Evolutionary conservation across 2,329 filamentous ascomycete species (phyloP).

Genomic region (Myriangium duriaei): DNA sequence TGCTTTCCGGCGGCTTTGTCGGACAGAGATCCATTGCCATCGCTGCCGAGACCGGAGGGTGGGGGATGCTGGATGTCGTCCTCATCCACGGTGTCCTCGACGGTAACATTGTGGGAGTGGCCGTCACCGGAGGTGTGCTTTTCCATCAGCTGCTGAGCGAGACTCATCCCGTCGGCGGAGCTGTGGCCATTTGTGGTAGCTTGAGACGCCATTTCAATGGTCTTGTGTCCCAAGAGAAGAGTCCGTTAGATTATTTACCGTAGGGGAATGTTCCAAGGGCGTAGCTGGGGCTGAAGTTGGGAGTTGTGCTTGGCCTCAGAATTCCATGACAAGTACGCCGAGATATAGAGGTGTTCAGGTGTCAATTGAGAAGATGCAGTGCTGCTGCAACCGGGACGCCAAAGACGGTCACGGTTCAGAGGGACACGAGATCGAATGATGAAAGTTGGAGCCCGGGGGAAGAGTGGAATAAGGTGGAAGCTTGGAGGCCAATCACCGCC

Average conservation of each 20-base stretch:
- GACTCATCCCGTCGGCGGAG: slow-evolving; percentile 27
- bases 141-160: slow-evolving; percentile 41
- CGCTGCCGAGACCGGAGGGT: slow-evolving; percentile 31
- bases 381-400: not conserved
- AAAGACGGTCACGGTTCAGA: not conserved
- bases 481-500: not conserved
- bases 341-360: too few species aligned
- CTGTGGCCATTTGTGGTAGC: slow-evolving; percentile 7
- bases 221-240: slow-evolving; percentile 7
- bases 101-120: slow-evolving; percentile 46
- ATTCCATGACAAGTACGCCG: not conserved
- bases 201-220: slow-evolving; percentile 9
- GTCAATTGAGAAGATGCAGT: not conserved
- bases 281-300: too few species aligned
- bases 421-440: not conserved
- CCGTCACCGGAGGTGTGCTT: slow-evolving; percentile 40
- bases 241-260: slow-evolving; percentile 9
- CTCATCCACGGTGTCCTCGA: slow-evolving; percentile 75
- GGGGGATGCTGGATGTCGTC: slow-evolving; percentile 52
- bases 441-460: not conserved
- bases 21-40: slow-evolving; percentile 33
- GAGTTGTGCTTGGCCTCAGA: not conserved
- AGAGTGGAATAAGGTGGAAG: not conserved
- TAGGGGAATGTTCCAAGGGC: slow-evolving; percentile 7
- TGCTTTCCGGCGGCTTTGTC: slow-evolving; percentile 58